Evolutionary conservation across 768 basidiomycete genomes (phyloP).

Genomic region (Hericium rajendrae): DNA sequence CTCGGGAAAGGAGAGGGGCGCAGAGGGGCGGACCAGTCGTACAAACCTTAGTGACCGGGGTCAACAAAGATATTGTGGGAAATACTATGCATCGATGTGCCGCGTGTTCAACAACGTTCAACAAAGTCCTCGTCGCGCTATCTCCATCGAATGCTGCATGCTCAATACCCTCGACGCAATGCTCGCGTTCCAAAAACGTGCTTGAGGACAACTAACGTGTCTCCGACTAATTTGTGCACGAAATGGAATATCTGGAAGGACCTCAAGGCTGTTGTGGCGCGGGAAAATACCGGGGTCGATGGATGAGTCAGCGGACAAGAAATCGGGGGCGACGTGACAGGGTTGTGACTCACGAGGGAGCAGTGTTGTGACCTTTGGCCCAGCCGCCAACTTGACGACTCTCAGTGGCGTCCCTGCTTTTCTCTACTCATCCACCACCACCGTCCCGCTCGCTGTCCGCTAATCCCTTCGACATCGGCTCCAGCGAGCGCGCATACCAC

Average conservation of each 20-base stretch:
- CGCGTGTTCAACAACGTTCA: conserved; percentile 8
- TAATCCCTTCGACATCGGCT: conserved; percentile 1
- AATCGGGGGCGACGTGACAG: no score
- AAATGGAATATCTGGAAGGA: no score
- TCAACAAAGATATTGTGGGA: conserved; percentile 13
- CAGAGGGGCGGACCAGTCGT: conserved; percentile 7
- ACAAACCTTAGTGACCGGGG: conserved; percentile 5
- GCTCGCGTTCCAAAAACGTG: no score
- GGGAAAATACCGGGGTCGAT: no score
- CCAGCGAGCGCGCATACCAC: conserved; percentile 1
- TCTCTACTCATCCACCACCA: background rate
- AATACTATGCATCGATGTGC: conserved; percentile 12
- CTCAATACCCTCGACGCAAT: no score
- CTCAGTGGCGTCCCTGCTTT: background rate
- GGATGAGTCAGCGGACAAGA: no score
- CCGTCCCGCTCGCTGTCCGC: conserved; percentile 6
- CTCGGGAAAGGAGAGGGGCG: conserved; percentile 4
- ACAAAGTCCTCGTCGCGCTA: background rate
- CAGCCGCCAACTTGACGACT: background rate
- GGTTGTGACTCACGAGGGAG: no score
- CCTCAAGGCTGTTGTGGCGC: no score
- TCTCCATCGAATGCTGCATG: no score
- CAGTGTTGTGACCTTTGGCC: background rate
- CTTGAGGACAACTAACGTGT: no score
- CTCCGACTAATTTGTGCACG: no score